Percentiles rank a stretch among this genome's conserved stretches.
phyloP scores from a whole-genome alignment of 1,284 basidiomycete genomes.

The Somion occarium region DNA sequence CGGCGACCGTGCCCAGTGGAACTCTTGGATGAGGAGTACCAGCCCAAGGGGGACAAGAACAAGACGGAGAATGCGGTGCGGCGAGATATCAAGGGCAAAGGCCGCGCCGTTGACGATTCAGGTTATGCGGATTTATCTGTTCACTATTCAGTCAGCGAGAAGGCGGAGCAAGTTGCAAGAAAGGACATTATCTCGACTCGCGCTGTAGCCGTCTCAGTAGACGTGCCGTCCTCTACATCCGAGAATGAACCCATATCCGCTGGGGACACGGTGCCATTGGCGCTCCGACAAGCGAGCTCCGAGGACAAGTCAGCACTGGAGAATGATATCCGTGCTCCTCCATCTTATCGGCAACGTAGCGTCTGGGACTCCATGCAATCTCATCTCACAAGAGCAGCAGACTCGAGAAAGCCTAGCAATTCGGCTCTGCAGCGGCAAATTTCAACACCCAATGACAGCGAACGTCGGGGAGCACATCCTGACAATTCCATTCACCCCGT shows the following conservation, averaged over 20 bases:
- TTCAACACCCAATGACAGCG: neutral
- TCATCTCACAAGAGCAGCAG: neutral
- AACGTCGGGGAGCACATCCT: neutral
- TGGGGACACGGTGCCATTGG: neutral
- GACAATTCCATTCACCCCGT: neutral
- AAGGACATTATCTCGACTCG: neutral
- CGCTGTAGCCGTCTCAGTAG: neutral
- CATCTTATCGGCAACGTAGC: neutral
- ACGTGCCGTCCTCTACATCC: neutral
- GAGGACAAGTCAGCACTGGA: neutral
- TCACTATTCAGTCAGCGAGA: neutral
- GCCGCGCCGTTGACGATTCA: slow-evolving; percentile 17
- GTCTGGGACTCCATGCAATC: neutral
- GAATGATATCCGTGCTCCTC: slow-evolving; percentile 1
- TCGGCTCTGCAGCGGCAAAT: neutral
- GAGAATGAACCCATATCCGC: neutral
- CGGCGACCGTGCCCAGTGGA: too few species aligned
- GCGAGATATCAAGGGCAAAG: slow-evolving; percentile 21
- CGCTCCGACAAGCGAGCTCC: too few species aligned
- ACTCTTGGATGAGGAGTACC: too few species aligned
- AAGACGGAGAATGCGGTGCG: neutral
- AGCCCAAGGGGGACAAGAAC: neutral
- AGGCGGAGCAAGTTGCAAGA: neutral
- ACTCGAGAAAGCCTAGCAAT: neutral
- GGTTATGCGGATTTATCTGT: slow-evolving; percentile 1